phyloP scores from a whole-genome alignment of 257 asterid species.

The Salvia miltiorrhiza region DNA sequence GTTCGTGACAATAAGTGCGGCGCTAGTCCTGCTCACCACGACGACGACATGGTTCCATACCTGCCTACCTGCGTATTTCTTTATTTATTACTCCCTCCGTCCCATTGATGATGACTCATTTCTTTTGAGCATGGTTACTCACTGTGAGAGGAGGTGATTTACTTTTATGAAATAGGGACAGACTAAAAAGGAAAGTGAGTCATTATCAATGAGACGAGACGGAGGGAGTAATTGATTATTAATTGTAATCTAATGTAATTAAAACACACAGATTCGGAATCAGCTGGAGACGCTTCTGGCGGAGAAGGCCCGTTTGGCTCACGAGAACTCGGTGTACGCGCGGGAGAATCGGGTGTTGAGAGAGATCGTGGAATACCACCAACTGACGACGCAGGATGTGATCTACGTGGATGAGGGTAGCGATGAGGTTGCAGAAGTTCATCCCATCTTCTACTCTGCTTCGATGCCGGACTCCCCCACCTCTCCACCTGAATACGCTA shows the following conservation, averaged over 20 bases:
- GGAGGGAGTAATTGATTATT: too few species aligned
- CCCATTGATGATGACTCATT: too few species aligned
- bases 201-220: too few species aligned
- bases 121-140: too few species aligned
- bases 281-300: slow-evolving; percentile 94
- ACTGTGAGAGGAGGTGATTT: too few species aligned
- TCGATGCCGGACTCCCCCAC: slow-evolving; percentile 11
- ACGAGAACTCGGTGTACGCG: slow-evolving; percentile 77
- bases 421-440: slow-evolving; percentile 65
- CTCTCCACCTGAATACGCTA: background rate
- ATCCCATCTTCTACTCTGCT: slow-evolving; percentile 28
- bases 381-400: slow-evolving; percentile 81
- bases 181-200: too few species aligned
- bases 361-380: slow-evolving; percentile 94
- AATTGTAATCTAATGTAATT: too few species aligned
- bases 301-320: slow-evolving; percentile 87
- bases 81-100: too few species aligned
- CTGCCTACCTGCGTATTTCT: too few species aligned
- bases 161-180: too few species aligned
- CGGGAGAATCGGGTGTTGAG: slow-evolving; percentile 91
- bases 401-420: slow-evolving; percentile 78
- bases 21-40: slow-evolving; percentile 51
- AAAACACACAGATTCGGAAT: slow-evolving; percentile 82
- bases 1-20: too few species aligned
- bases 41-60: slow-evolving; percentile 98